Evolutionary conservation across 164 flowering plant species (phyloP).

Genomic region (Magnolia changhungtana): DNA sequence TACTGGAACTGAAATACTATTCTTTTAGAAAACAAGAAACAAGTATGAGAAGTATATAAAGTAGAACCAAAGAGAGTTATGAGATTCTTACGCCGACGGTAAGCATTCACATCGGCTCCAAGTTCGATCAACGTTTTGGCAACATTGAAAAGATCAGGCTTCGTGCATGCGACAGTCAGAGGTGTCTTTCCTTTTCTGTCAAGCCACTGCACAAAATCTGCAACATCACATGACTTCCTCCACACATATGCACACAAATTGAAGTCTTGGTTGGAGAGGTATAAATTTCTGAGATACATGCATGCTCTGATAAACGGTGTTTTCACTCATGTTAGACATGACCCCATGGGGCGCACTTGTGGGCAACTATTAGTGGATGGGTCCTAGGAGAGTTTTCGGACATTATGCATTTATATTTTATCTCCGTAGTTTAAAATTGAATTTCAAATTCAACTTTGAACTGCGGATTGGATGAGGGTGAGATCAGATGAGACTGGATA

Average conservation of each 20-base stretch:
- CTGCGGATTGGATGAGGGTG: too few species aligned
- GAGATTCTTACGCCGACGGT: conserved; percentile 60
- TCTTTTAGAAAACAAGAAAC: background rate
- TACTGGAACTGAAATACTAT: background rate
- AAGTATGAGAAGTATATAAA: background rate
- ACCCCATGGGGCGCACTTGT: too few species aligned
- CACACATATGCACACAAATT: background rate
- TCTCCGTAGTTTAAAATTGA: too few species aligned
- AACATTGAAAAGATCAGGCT: conserved; percentile 47
- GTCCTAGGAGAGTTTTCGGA: too few species aligned
- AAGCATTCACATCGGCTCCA: conserved; percentile 87
- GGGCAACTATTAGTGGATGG: too few species aligned
- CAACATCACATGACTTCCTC: background rate
- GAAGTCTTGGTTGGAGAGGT: background rate
- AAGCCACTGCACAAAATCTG: conserved; percentile 59
- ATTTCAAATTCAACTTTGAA: too few species aligned
- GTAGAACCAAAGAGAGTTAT: background rate
- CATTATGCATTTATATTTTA: too few species aligned
- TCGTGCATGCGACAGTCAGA: conserved; percentile 69
- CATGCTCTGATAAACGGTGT: too few species aligned
- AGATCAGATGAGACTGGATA: too few species aligned
- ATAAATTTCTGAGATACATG: too few species aligned
- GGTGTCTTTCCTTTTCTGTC: conserved; percentile 93
- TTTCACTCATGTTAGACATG: too few species aligned
- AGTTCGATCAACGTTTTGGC: conserved; percentile 75